phyloP scores from a whole-genome alignment of 768 basidiomycete species.

The Tricholoma hemisulphureum region DNA sequence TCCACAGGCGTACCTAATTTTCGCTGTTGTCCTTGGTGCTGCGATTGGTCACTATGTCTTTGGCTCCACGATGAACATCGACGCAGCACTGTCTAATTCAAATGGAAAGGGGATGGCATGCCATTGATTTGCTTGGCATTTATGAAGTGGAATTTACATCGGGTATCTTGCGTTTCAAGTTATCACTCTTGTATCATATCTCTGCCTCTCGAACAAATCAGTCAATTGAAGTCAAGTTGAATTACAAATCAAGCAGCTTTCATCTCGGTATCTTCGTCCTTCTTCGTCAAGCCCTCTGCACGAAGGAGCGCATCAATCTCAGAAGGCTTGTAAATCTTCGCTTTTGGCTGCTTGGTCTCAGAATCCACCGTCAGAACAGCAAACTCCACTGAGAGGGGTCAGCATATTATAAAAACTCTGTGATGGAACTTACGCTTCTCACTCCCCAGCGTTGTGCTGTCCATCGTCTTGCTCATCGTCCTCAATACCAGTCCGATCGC shows the following conservation, averaged over 20 bases:
- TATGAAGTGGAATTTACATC: not conserved
- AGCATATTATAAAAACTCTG: slow-evolving; percentile 5
- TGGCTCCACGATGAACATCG: slow-evolving; percentile 59
- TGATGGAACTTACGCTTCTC: slow-evolving; percentile 76
- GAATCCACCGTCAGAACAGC: slow-evolving; percentile 89
- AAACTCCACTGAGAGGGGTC: slow-evolving; percentile 74
- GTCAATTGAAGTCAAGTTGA: slow-evolving; percentile 23
- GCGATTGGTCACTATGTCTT: slow-evolving; percentile 80
- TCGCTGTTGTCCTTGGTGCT: slow-evolving; percentile 81
- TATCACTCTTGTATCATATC: too few relatives aligned
- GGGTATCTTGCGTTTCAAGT: not conserved
- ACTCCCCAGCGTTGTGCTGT: slow-evolving; percentile 92
- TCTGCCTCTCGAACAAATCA: too few relatives aligned
- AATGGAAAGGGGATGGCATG: slow-evolving; percentile 75
- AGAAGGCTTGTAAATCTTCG: slow-evolving; percentile 86
- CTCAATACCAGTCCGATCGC: slow-evolving; percentile 89
- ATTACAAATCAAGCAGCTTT: slow-evolving; percentile 45
- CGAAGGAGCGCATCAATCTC: slow-evolving; percentile 85
- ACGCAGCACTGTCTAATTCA: slow-evolving; percentile 48
- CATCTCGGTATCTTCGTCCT: slow-evolving; percentile 82
- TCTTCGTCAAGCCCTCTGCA: slow-evolving; percentile 82
- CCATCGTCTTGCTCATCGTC: slow-evolving; percentile 99
- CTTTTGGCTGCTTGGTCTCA: slow-evolving; percentile 70
- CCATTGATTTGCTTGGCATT: slow-evolving; percentile 45
- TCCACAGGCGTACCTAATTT: slow-evolving; percentile 78